Evolutionary conservation across 495 filamentous ascomycete genomes (phyloP), one percentile per base, ranked within the genome.

Genomic region (Apodospora peruviana): DNA sequence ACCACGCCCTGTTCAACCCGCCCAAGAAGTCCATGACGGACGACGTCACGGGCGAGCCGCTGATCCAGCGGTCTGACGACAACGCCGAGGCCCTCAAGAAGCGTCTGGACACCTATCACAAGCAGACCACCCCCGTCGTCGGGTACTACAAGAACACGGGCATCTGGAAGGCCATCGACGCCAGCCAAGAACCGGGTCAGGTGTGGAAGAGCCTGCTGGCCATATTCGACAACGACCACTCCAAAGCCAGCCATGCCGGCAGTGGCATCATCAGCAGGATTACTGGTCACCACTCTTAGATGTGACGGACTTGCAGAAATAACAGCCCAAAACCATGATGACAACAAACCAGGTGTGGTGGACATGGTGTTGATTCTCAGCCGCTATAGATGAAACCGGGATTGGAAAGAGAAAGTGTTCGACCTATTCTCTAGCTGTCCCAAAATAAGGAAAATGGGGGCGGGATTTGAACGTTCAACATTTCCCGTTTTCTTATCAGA

Each of bases 1-100:
- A 99, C 77, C 93, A 99, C 80, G 88, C 85, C 69, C 84, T 88
- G 63, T 99, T 99, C 84, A 96, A 96, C 81, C 94, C 93, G n/a
- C 93, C 93, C 55, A 94, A 95, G 79, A 70, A 80, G 51, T 47
- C 78, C 50, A 97, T 97, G 94, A 95, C 80, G 67, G 93, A 99
- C 72, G 93, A 99, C 62, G 64, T 97, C 48, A 96, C 94, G 14
- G 94, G 93, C 63, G 93, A 99, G 76, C 93, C 91, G 24, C 72
- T 99, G 55, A 88, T 97, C 65, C 93, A 97, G 75, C 86, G 93
- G 54, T 87, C 83, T 47, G 93, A 99, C 64, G 93, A 99, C 76
- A 99, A 99, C 61, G 91, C 87, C 57, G 91, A 91, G n/a, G 88
- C 91, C 34, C 77, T 99, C 43, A 91, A 87, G 79, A 99, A 97